These are phyloP conservation scores for Insectozyma bohioensis DNA, from an alignment of 1,139 yeast species.

Conservation along the genomic window DNA sequence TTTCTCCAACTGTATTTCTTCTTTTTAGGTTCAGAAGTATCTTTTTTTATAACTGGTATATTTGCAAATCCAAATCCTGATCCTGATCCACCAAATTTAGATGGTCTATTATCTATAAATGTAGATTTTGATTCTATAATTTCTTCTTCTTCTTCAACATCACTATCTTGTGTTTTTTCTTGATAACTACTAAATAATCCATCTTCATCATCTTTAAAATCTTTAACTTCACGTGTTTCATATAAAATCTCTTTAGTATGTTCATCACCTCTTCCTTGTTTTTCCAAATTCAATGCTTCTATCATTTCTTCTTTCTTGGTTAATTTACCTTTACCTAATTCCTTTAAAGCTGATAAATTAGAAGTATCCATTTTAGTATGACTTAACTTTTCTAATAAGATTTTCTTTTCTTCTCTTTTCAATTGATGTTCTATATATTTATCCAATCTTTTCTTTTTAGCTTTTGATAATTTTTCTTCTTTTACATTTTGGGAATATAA, in stretches of 20 bases:
- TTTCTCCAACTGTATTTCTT: slow-evolving; percentile 47
- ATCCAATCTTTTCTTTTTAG: slow-evolving; percentile 75
- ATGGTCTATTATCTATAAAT: slow-evolving; percentile 74
- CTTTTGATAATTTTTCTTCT: slow-evolving; percentile 65
- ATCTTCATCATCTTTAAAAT: slow-evolving; percentile 55
- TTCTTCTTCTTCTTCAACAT: slow-evolving; percentile 23
- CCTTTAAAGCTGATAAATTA: slow-evolving; percentile 66
- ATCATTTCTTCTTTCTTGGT: slow-evolving; percentile 69
- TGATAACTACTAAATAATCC: slow-evolving; percentile 5
- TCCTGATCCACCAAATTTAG: slow-evolving; percentile 59
- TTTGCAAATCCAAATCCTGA: slow-evolving; percentile 68
- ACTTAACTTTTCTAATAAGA: slow-evolving; percentile 69
- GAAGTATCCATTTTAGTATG: slow-evolving; percentile 73
- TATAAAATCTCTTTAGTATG: slow-evolving; percentile 62
- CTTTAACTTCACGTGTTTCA: slow-evolving; percentile 65
- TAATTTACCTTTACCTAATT: slow-evolving; percentile 73
- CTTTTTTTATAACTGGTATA: slow-evolving; percentile 40
- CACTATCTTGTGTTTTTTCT: slow-evolving; percentile 22
- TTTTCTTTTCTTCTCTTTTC: slow-evolving; percentile 84
- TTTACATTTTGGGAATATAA: slow-evolving; percentile 54
- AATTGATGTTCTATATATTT: slow-evolving; percentile 85
- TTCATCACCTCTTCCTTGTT: slow-evolving; percentile 71
- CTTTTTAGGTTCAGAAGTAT: slow-evolving; percentile 12
- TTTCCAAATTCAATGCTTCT: slow-evolving; percentile 75
- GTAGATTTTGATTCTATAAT: slow-evolving; percentile 37